Evolutionary conservation across 352 stramenopile species (phyloP), one percentile per base, ranked within the genome.

Genomic region (Globisporangium nagaii): DNA sequence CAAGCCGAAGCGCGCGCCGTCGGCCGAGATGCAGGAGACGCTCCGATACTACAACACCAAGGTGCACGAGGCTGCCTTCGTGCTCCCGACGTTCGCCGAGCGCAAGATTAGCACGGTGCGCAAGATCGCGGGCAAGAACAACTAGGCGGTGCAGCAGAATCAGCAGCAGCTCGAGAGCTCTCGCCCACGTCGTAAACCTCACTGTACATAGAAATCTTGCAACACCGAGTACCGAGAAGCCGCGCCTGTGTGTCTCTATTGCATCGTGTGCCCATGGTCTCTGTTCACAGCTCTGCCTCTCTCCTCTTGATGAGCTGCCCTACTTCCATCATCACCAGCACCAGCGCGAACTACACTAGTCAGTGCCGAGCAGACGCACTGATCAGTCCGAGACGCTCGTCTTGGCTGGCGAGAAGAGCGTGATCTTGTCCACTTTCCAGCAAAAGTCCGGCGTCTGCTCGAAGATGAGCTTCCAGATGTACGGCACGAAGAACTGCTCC

Each of bases 41-140:
- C 83, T 98, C 40, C 82, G 83, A 25, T 99, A 99, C 78, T 99
- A 99, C 79, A 97, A 75, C 57, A 59, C 79, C 37, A 79, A 96
- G 63, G 74, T 98, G 53, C 97, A 99, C 69, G 68, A 90, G 56
- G 96, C 95, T 15, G 70, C 96, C n/a, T 99, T 99, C 75, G 90
- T 99, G 52, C 79, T 99, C 47, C 97, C 97, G 17, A 79, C 70
- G 19, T 99, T 99, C 75, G 91, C 93, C 6, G 81, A 96, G 63
- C 72, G 71, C 63, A 90, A 88, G 79, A 87, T 94, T 60, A 64
- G 62, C 37, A 63, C 73, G 8, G 82, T 94, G 40, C 82, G 81
- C 71, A 91, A 94, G 75, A 15, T 56, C 30, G 45, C 25, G 12
- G 32, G 37, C 43, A 60, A 46, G 27, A 63, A 52, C 36, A 34